Conservation (phyloP, 2,329 filamentous ascomycete genomes). For the Rhinocladiella similis region DNA sequence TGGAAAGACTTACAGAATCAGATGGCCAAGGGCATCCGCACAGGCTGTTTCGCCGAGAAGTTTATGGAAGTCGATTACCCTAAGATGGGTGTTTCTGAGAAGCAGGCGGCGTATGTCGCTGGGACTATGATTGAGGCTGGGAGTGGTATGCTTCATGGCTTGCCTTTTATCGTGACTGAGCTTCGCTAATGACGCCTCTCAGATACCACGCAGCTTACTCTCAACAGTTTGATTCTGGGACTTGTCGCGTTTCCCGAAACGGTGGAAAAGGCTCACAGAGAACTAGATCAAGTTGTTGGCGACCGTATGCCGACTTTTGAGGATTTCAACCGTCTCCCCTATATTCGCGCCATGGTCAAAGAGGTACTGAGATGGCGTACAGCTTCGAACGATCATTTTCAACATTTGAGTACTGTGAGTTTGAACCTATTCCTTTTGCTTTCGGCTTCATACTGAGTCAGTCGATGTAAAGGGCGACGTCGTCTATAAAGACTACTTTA, state of each 20-base stretch:
- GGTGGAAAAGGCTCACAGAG: slow-evolving; percentile 46
- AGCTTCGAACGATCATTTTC: slow-evolving; percentile 24
- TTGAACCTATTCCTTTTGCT: neutral
- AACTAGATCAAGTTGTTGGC: slow-evolving; percentile 53
- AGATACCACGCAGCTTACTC: slow-evolving; percentile 34
- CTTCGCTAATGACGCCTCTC: slow-evolving; percentile 29
- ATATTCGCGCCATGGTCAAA: slow-evolving; percentile 33
- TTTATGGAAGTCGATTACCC: slow-evolving; percentile 18
- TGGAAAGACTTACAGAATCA: neutral
- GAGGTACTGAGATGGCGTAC: slow-evolving; percentile 35
- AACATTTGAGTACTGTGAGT: slow-evolving; percentile 26
- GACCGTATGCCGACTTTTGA: slow-evolving; percentile 34
- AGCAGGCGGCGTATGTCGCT: slow-evolving; percentile 37
- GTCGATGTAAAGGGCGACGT: slow-evolving; percentile 29
- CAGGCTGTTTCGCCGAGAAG: slow-evolving; percentile 10
- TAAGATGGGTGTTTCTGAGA: slow-evolving; percentile 36
- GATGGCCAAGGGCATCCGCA: neutral
- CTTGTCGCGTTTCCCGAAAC: slow-evolving; percentile 52
- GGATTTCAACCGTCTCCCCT: slow-evolving; percentile 31
- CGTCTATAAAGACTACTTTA: slow-evolving; percentile 34
- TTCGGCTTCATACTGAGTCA: neutral
- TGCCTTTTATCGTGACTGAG: slow-evolving; percentile 10
- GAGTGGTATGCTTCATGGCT: slow-evolving; percentile 1
- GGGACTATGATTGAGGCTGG: slow-evolving; percentile 28
- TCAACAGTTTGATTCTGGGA: slow-evolving; percentile 43